phyloP scores from a whole-genome alignment of 176 grass and related monocot species.

The Dendrocalamus sinicus region DNA sequence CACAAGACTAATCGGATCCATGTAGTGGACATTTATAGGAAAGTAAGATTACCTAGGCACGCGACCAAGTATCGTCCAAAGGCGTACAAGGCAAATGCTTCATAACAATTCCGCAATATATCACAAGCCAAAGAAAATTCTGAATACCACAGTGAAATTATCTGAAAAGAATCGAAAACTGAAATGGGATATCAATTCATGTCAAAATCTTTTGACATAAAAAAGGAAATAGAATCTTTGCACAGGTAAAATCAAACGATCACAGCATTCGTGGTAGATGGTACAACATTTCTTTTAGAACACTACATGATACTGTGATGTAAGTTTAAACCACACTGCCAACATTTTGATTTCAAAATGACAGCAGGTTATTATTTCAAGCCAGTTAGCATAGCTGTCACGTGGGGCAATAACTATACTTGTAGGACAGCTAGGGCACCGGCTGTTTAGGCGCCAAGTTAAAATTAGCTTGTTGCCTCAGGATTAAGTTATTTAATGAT shows the following conservation, averaged over 20 bases:
- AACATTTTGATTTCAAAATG: neutral
- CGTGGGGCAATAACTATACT: too few relatives aligned
- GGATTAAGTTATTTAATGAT: too few relatives aligned
- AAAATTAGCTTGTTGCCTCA: too few relatives aligned
- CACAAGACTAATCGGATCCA: neutral
- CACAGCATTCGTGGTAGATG: neutral
- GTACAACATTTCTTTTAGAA: neutral
- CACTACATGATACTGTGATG: neutral
- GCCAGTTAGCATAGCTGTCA: neutral
- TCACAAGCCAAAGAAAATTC: slow-evolving; percentile 80
- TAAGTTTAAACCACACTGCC: neutral
- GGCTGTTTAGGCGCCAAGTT: too few relatives aligned
- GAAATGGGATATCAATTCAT: slow-evolving; percentile 34
- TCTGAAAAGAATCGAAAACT: slow-evolving; percentile 50
- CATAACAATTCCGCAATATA: slow-evolving; percentile 89
- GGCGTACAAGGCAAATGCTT: slow-evolving; percentile 91
- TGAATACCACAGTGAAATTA: slow-evolving; percentile 80
- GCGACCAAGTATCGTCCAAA: slow-evolving; percentile 87
- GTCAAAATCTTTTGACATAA: neutral
- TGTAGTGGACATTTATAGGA: neutral
- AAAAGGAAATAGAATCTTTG: neutral
- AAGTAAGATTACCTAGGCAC: slow-evolving; percentile 69
- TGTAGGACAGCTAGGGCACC: too few relatives aligned
- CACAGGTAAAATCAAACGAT: neutral
- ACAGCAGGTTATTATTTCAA: neutral